phyloP scores from a whole-genome alignment of 805 yeast species.

The Candida caryicola region DNA sequence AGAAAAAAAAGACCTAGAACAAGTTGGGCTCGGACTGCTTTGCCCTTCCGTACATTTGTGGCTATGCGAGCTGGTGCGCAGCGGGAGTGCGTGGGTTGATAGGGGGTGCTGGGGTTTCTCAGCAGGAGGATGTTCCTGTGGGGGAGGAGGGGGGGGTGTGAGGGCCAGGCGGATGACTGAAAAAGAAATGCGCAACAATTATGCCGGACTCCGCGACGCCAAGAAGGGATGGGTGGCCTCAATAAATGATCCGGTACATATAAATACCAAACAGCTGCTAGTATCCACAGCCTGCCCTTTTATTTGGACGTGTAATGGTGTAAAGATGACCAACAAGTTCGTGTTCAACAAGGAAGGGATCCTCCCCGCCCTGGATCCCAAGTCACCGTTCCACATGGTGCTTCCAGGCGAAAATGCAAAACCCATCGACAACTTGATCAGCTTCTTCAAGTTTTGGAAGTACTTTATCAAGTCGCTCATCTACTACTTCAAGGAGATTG shows the following conservation, averaged over 20 bases:
- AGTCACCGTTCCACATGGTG: conserved; percentile 38
- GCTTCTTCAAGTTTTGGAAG: conserved; percentile 41
- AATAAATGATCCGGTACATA: not conserved
- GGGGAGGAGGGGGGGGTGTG: no score
- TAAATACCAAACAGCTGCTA: not conserved
- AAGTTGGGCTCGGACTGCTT: no score
- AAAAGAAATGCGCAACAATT: no score
- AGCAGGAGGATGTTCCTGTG: no score
- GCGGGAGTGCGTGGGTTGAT: no score
- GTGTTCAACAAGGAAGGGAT: conserved; percentile 13
- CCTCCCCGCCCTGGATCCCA: conserved; percentile 32
- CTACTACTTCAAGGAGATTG: conserved; percentile 40
- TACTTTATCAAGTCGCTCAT: conserved; percentile 36
- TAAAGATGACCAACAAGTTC: conserved; percentile 6
- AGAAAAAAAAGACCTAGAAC: no score
- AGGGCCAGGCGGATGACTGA: no score
- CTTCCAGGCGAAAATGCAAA: conserved; percentile 37
- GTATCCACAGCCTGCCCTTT: no score
- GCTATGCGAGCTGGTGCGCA: no score
- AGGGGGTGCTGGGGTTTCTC: no score
- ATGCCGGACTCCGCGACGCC: not conserved
- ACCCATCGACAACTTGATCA: conserved; percentile 38
- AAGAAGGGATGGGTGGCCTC: not conserved
- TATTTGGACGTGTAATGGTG: conserved; percentile 4
- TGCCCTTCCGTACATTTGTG: no score